These are phyloP conservation scores for Malus hybrid DNA, from an alignment of 331 rosid species.

Conservation along the genomic window DNA sequence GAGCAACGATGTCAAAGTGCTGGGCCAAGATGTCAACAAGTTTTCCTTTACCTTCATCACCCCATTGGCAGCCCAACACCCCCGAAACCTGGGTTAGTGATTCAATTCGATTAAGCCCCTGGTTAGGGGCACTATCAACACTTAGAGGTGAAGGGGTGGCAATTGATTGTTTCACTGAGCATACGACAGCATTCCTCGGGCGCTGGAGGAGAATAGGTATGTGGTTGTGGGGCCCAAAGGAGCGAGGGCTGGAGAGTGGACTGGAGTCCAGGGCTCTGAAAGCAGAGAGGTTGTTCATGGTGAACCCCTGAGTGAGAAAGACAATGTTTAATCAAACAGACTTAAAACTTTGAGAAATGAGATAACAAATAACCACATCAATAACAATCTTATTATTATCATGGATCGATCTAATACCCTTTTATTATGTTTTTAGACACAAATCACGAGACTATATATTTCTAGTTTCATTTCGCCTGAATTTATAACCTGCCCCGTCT, in stretches of 20 bases:
- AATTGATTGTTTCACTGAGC: conserved; percentile 30
- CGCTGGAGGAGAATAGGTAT: conserved; percentile 1
- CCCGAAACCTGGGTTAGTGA: conserved; percentile 79
- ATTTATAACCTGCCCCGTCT: too few relatives aligned
- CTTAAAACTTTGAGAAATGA: neutral
- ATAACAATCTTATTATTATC: neutral
- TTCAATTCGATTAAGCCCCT: conserved; percentile 38
- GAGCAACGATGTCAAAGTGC: conserved; percentile 88
- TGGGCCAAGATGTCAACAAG: conserved; percentile 82
- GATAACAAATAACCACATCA: neutral
- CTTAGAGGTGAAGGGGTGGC: conserved; percentile 39
- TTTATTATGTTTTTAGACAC: too few relatives aligned
- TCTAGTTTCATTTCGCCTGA: too few relatives aligned
- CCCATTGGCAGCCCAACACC: conserved; percentile 94
- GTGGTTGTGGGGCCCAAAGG: neutral
- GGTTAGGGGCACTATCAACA: conserved; percentile 34
- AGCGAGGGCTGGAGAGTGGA: conserved; percentile 6
- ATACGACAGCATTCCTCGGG: conserved; percentile 30
- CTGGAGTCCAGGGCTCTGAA: conserved; percentile 28
- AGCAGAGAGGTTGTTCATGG: conserved; percentile 47
- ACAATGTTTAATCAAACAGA: neutral
- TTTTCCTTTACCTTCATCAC: conserved; percentile 97
- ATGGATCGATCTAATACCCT: too few relatives aligned
- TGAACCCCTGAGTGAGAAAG: neutral
- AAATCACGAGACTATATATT: too few relatives aligned